Conservation (phyloP, 2,329 filamentous ascomycete species). For the Elsinoe fawcettii region DNA sequence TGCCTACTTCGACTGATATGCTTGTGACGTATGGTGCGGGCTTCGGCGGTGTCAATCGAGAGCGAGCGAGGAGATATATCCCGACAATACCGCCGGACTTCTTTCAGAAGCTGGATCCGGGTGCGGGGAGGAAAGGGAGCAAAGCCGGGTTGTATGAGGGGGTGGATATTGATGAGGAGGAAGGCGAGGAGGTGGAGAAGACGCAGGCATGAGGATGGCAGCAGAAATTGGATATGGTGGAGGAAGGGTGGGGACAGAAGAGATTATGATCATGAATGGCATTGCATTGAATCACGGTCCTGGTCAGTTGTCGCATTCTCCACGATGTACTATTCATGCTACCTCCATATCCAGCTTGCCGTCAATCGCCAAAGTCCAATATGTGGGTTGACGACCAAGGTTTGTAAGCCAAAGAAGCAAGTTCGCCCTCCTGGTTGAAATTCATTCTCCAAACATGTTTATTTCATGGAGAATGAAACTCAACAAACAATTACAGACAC, state of each 20-base stretch:
- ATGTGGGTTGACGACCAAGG: too few species aligned
- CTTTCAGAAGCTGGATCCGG: slow-evolving; percentile 70
- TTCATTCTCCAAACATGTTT: too few species aligned
- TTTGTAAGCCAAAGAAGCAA: too few species aligned
- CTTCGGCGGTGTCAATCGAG: slow-evolving; percentile 84
- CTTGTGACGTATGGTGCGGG: slow-evolving; percentile 89
- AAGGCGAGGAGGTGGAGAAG: background rate
- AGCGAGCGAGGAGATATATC: slow-evolving; percentile 90
- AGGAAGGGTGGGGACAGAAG: background rate
- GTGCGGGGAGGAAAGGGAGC: slow-evolving; percentile 30
- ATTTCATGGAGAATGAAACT: too few species aligned
- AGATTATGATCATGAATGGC: background rate
- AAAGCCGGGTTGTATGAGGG: slow-evolving; percentile 17
- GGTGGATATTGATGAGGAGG: background rate
- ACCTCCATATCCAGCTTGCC: background rate
- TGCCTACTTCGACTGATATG: slow-evolving; percentile 97
- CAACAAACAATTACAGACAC: too few species aligned
- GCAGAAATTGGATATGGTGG: background rate
- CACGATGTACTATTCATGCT: background rate
- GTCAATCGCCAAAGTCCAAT: background rate
- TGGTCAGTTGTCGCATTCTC: background rate
- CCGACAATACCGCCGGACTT: slow-evolving; percentile 93
- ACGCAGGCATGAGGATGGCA: background rate
- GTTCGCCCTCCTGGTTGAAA: too few species aligned
- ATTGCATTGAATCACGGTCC: background rate